Evolutionary conservation across 345 rosid species (phyloP).

Genomic region (Cardiospermum halicacabum): DNA sequence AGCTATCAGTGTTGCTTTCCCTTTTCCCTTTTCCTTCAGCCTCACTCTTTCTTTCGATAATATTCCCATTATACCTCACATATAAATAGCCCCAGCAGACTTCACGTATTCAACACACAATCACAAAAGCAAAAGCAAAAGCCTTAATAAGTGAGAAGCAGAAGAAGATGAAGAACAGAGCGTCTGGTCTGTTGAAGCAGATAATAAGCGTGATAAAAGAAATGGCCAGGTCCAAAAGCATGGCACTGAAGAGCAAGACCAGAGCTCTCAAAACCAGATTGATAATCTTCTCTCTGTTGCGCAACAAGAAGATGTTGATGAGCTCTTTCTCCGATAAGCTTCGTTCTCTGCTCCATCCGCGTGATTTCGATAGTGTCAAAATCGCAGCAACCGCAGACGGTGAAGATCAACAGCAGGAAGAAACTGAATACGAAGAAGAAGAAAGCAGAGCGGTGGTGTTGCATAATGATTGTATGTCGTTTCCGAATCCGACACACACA

Average conservation of each 20-base stretch:
- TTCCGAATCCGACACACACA: slow-evolving; percentile 16
- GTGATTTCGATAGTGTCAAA: background rate
- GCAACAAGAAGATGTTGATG: slow-evolving; percentile 43
- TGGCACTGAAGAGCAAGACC: slow-evolving; percentile 56
- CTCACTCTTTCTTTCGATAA: slow-evolving; percentile 4
- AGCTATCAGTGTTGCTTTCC: background rate
- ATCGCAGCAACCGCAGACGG: too few species aligned
- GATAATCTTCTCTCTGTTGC: slow-evolving; percentile 55
- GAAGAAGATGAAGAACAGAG: slow-evolving; percentile 42
- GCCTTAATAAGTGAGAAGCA: background rate
- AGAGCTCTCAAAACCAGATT: slow-evolving; percentile 55
- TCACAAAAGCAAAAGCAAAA: too few species aligned
- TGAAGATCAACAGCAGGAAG: too few species aligned
- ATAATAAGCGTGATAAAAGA: slow-evolving; percentile 27
- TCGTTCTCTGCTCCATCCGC: slow-evolving; percentile 24
- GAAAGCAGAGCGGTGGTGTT: slow-evolving; percentile 15
- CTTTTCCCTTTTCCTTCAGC: slow-evolving; percentile 19
- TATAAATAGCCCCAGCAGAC: too few species aligned
- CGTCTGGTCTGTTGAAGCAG: slow-evolving; percentile 40
- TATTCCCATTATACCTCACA: background rate
- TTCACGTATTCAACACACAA: too few species aligned
- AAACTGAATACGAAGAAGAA: slow-evolving; percentile 17
- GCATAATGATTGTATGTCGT: slow-evolving; percentile 14
- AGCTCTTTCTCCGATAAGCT: slow-evolving; percentile 54
- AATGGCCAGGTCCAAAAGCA: slow-evolving; percentile 37